A percentile compares a stretch with the other conserved stretches of the same genome.
Evolutionary conservation across 2,329 filamentous ascomycete genomes (phyloP).

Genomic region (Plectosphaerella sp.): DNA sequence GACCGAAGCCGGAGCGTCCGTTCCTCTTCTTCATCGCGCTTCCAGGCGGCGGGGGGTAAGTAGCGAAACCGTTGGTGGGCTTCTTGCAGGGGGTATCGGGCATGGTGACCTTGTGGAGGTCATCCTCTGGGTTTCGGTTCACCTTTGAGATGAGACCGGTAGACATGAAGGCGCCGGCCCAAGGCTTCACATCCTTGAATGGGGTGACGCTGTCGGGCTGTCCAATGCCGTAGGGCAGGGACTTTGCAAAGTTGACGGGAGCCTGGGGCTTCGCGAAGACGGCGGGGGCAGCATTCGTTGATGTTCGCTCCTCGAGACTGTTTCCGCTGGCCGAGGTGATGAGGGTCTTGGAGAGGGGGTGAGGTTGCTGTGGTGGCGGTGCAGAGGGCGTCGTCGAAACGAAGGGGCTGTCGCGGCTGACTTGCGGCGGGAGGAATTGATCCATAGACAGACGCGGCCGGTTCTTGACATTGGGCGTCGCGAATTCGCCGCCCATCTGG

Average conservation of each 20-base stretch:
- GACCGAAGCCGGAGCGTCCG: slow-evolving; percentile 64
- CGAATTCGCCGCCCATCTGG: slow-evolving; percentile 46
- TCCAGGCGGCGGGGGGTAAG: slow-evolving; percentile 56
- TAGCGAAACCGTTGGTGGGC: slow-evolving; percentile 63
- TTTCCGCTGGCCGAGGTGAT: slow-evolving; percentile 84
- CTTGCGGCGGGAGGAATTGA: slow-evolving; percentile 63
- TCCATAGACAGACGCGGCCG: slow-evolving; percentile 75
- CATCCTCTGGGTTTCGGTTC: slow-evolving; percentile 75
- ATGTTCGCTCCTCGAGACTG: slow-evolving; percentile 67
- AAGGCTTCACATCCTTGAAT: slow-evolving; percentile 72
- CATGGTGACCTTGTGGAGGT: slow-evolving; percentile 62
- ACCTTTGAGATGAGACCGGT: slow-evolving; percentile 94
- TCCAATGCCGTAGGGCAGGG: slow-evolving; percentile 58
- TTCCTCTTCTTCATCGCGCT: slow-evolving; percentile 60
- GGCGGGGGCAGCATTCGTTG: slow-evolving; percentile 36
- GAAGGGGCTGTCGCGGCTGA: slow-evolving; percentile 61
- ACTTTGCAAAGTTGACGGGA: slow-evolving; percentile 63
- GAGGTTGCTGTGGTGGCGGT: slow-evolving; percentile 59
- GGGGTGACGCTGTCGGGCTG: slow-evolving; percentile 19
- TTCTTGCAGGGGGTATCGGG: slow-evolving; percentile 97
- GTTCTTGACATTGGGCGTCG: slow-evolving; percentile 53
- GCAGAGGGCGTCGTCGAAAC: slow-evolving; percentile 45
- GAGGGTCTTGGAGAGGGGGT: slow-evolving; percentile 81
- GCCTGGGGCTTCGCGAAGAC: slow-evolving; percentile 47
- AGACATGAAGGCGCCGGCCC: slow-evolving; percentile 84